Base-by-base conservation (phyloP, 1,139 yeast species). In the Blastobotrys capitulatus region DNA sequence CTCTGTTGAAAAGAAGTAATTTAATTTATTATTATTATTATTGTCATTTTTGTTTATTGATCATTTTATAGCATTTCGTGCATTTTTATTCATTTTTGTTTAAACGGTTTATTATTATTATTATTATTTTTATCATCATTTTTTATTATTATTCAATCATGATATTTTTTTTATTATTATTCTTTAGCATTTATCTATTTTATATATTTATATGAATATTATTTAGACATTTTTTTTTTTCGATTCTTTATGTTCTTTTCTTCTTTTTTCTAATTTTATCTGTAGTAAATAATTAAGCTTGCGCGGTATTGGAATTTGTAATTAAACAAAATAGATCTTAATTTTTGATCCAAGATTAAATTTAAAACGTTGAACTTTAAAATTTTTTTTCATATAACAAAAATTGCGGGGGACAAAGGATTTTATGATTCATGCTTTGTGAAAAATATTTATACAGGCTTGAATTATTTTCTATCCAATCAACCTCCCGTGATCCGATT, bases 1-100 rank as follows among this genome's bases (percentile, higher is more conserved):
- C 27, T 18, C 44, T 25, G 25, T 36, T 12, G 49, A 46, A 42
- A 46, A 46, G 49, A 46, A 46, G 20, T 46, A 46, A 46, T 27
- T 32, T 46, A 16, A 16, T 38, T 29, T 18, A 22, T 34, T 38
- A 19, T 35, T 35, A 7, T 4, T 15, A 9, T 35, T 35, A 5
- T 35, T 35, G 16, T 32, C n/a, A n/a, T n/a, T n/a, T n/a, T n/a
- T n/a, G n/a, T n/a, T n/a, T 32, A 5, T 32, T 32, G 18, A 15
- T 32, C 36, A 32, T 32, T 15, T 32, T 32, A 5, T 19, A 35
- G 38, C 38, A 35, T 35, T 35, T 35, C 38, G 38, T 6, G 38
- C 38, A 35, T 35, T 35, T 6, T 13, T 18, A 5, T 35, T 35
- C 5, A 4, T 35, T 13, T 5, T 6, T 35, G 6, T 5, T 22